Conservation (phyloP, 2,329 filamentous ascomycete genomes). For the Stylonectria norvegica region DNA sequence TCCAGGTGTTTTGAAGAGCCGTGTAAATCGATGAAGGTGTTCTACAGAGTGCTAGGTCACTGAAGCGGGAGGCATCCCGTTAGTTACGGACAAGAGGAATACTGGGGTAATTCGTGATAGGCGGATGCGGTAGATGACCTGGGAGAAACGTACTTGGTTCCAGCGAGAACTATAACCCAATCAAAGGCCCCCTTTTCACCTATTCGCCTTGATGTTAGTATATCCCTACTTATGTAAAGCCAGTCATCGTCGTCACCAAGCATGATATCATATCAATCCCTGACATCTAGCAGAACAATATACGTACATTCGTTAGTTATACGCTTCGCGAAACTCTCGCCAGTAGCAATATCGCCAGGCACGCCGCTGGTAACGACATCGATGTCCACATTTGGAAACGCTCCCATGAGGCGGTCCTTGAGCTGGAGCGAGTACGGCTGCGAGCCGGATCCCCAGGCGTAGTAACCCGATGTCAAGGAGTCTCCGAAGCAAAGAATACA, state of each 20-base stretch:
- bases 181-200: conserved; percentile 40
- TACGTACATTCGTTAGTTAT: conserved; percentile 36
- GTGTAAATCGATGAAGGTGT: conserved; percentile 43
- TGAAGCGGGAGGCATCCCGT: conserved; percentile 16
- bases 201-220: too few relatives aligned
- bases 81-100: too few relatives aligned
- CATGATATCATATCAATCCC: too few relatives aligned
- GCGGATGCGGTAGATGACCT: neutral
- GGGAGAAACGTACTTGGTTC: conserved; percentile 52
- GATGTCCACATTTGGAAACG: conserved; percentile 42
- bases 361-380: conserved; percentile 48
- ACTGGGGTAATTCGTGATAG: neutral
- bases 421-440: conserved; percentile 55
- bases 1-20: conserved; percentile 49
- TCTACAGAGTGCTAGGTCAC: conserved; percentile 48
- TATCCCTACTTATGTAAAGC: too few relatives aligned
- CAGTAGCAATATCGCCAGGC: conserved; percentile 49
- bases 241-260: too few relatives aligned
- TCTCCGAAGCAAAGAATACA: conserved; percentile 63
- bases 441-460: conserved; percentile 36
- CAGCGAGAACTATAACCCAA: conserved; percentile 62
- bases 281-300: neutral
- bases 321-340: conserved; percentile 29
- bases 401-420: conserved; percentile 42
- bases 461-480: conserved; percentile 59